Conservation (phyloP, 306 rosid genomes). For the Fragaria nilgerrensis region DNA sequence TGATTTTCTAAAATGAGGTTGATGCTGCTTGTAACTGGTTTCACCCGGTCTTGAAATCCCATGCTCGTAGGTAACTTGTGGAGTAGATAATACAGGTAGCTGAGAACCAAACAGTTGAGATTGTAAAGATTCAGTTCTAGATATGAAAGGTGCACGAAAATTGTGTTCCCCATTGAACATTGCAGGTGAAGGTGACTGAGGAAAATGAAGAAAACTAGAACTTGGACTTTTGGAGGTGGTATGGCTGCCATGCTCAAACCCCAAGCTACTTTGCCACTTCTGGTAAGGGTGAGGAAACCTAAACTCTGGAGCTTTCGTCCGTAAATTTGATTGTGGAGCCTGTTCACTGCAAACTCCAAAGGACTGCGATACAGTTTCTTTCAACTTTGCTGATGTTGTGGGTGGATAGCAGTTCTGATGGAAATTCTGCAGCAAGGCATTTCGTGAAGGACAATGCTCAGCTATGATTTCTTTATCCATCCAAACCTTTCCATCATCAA, state of each 20-base stretch:
- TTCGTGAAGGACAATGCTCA: slow-evolving; percentile 38
- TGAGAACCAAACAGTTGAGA: slow-evolving; percentile 45
- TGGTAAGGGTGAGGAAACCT: slow-evolving; percentile 38
- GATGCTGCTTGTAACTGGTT: slow-evolving; percentile 40
- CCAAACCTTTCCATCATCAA: slow-evolving; percentile 58
- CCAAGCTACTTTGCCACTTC: slow-evolving; percentile 37
- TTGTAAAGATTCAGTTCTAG: slow-evolving; percentile 54
- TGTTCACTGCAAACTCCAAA: slow-evolving; percentile 36
- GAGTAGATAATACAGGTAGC: slow-evolving; percentile 32
- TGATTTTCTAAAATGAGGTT: slow-evolving; percentile 42
- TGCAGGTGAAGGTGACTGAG: slow-evolving; percentile 42
- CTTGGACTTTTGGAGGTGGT: slow-evolving; percentile 37
- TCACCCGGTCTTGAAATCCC: slow-evolving; percentile 43
- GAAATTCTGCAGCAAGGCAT: slow-evolving; percentile 44
- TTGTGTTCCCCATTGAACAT: slow-evolving; percentile 35
- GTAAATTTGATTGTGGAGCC: slow-evolving; percentile 29
- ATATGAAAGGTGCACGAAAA: slow-evolving; percentile 44
- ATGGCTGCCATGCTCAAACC: slow-evolving; percentile 40
- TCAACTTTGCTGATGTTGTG: slow-evolving; percentile 33
- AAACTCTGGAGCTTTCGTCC: slow-evolving; percentile 31
- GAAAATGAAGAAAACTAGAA: slow-evolving; percentile 37
- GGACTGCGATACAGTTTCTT: slow-evolving; percentile 31
- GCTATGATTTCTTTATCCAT: slow-evolving; percentile 50
- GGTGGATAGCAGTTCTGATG: slow-evolving; percentile 44
- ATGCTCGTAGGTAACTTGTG: slow-evolving; percentile 36